Evolutionary conservation across 179 eudicot species (phyloP), one percentile per base, ranked within the genome.

Genomic region (Heliamphora ciliata): DNA sequence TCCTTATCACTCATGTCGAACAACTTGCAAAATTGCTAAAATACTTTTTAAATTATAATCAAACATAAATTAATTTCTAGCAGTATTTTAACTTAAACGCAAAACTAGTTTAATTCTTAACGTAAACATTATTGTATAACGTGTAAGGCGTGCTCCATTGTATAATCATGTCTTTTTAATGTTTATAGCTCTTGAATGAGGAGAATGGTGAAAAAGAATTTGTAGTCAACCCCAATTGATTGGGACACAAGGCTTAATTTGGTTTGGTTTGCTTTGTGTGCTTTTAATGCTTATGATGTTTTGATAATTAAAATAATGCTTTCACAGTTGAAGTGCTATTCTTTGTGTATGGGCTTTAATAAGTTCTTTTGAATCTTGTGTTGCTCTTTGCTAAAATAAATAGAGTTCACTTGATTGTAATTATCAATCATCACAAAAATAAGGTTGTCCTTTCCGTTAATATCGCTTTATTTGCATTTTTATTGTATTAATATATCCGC

Each of bases 401-500:
- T 9, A 17, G 15, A 7, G 17, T 77, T 24, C n/a, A 2, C 6
- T 65, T 65, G 11, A 58, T 75, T 65, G 74, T 75, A 44, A 40
- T 54, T 40, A 14, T 66, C 31, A n/a, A 64, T 44, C 18, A 47
- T 14, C 1, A 44, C 51, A 40, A n/a, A 24, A 74, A 65, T 14
- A 44, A 6, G 24, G 52, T 50, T 58, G 17, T 68, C 31, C 18
- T 60, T 46, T 60, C 69, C 68, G 31, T 56, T 76, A 76, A 60
- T 66, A 2, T 52, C 47, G 74, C 66, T 63, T 75, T 67, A 1
- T 74, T 64, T 78, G 51, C 17, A 55, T 77, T 47, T 46, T 24
- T 50, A 21, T 13, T n/a, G 3, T 63, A 44, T 74, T 65, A 46
- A 60, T 64, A 58, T 85, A 47, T 81, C 17, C 79, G 76, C 81